Base-by-base conservation (phyloP, 805 yeast genomes). In the Ogataea sp. region DNA sequence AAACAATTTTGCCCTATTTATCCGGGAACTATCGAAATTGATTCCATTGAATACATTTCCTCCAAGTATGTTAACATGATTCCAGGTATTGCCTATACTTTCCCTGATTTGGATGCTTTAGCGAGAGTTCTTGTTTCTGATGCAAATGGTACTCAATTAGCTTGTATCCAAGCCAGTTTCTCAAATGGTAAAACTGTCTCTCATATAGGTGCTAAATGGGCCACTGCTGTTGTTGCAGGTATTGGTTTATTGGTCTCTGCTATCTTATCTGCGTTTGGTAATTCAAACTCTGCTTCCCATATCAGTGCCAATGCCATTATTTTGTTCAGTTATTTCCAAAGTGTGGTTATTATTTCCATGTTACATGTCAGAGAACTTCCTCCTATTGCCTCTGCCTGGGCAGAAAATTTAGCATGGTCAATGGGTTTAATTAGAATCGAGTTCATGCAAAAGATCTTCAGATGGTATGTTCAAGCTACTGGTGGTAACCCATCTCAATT, bases 391-490 rank as follows among this genome's bases (percentile, higher is more conserved):
- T 72, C 83, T 11, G 79, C 95, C 9, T 89, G 97, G 97, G 68
- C 88, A 6, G 94, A 85, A 59, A 88, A 89, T 55, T 68, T 89
- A 53, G 88, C 87, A 23, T 89, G 97, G 97, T 85, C 96, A 2
- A 84, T 89, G 83, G 97, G 97, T 2, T 68, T 89, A 43, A 85
- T 89, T 49, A 68, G 81, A 56, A 73, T 83, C 31, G 52, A 55
- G 2, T 89, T 88, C 56, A 84, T 89, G 95, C 96, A 89, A 61
- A 65, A 76, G 43, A 80, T 84, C 45, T 81, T 84, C 59, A 68
- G 90, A 50, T 84, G 94, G 94, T 84, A 80, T 50, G 75, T 84
- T 33, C 88, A 84, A 56, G 64, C 93, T 23, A 88, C 97, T 1
- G 97, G 97, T 36, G 97, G 97, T 32, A 62, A 72, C 1, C 96